Conservation (phyloP, 805 yeast genomes). For the Zygotorulaspora sp. region DNA sequence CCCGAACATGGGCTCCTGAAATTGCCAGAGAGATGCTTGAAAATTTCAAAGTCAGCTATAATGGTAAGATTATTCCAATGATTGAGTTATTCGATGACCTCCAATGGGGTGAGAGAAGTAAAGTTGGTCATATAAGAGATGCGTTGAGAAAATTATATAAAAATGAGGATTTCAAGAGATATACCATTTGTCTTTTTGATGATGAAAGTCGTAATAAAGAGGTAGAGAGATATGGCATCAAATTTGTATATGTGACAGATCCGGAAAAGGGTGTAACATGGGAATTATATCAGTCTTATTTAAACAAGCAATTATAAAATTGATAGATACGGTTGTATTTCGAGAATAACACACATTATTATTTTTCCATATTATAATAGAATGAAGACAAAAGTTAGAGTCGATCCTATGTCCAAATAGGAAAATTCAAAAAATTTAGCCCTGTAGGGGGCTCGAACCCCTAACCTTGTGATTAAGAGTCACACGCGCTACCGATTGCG, state of each 20-base stretch:
- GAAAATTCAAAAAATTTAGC: constrained; percentile 13
- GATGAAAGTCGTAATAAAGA: constrained; percentile 78
- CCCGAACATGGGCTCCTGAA: constrained; percentile 75
- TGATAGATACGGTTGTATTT: too few species aligned
- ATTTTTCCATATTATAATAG: too few species aligned
- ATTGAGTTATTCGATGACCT: constrained; percentile 46
- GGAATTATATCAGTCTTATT: constrained; percentile 45
- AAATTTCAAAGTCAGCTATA: constrained; percentile 45
- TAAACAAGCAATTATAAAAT: too few species aligned
- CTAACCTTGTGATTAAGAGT: constrained; percentile 29
- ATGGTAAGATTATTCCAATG: constrained; percentile 31
- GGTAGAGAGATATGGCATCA: constrained; percentile 65
- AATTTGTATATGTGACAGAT: constrained; percentile 59
- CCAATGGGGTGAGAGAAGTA: constrained; percentile 68
- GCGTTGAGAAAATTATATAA: constrained; percentile 49
- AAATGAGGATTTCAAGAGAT: constrained; percentile 46
- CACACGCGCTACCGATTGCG: constrained; percentile 31
- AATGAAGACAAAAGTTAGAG: too few species aligned
- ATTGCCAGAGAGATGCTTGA: constrained; percentile 63
- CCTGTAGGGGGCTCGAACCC: constrained; percentile 31
- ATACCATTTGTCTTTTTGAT: constrained; percentile 52
- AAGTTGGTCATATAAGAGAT: constrained; percentile 52
- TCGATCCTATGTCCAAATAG: too few species aligned
- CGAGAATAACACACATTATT: too few species aligned
- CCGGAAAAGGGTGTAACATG: constrained; percentile 55